Percentiles rank a stretch among this genome's conserved stretches.
Conservation (phyloP, 495 filamentous ascomycete species). For the Tuber calosporum region DNA sequence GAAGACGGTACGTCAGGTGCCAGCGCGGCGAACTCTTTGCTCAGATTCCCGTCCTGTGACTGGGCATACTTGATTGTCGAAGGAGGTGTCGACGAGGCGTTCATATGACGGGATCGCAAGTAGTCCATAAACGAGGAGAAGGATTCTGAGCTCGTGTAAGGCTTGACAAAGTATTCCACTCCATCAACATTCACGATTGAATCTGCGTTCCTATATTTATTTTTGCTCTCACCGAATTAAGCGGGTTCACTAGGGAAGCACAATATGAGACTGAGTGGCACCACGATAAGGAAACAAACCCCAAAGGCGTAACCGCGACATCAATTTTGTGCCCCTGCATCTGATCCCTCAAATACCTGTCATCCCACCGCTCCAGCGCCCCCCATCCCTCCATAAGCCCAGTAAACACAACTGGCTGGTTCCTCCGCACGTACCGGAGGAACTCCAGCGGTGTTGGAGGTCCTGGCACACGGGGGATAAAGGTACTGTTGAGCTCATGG, state of each 20-base stretch:
- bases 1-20: conserved; percentile 50
- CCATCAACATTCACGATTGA: conserved; percentile 36
- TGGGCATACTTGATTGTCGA: not conserved
- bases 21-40: conserved; percentile 57
- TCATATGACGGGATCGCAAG: conserved; percentile 30
- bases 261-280: conserved; percentile 5
- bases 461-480: conserved; percentile 53
- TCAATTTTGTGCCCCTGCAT: conserved; percentile 54
- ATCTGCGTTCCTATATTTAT: conserved; percentile 42
- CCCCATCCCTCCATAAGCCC: conserved; percentile 53
- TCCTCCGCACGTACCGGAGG: conserved; percentile 59
- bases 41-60: conserved; percentile 68
- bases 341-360: conserved; percentile 48
- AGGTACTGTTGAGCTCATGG: conserved; percentile 57
- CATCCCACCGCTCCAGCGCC: conserved; percentile 55
- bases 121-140: conserved; percentile 43
- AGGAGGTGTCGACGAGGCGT: conserved; percentile 5
- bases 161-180: conserved; percentile 45
- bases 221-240: not conserved
- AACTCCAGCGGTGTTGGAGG: conserved; percentile 65
- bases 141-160: conserved; percentile 42
- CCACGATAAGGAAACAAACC: conserved; percentile 46
- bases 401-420: conserved; percentile 63
- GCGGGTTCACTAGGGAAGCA: not conserved
- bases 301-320: conserved; percentile 62